A percentile compares a stretch with the other conserved stretches of the same genome.
These are phyloP conservation scores for Chamaecyparis obtusa DNA, from an alignment of 75 land plant species.

Conservation along the genomic window DNA sequence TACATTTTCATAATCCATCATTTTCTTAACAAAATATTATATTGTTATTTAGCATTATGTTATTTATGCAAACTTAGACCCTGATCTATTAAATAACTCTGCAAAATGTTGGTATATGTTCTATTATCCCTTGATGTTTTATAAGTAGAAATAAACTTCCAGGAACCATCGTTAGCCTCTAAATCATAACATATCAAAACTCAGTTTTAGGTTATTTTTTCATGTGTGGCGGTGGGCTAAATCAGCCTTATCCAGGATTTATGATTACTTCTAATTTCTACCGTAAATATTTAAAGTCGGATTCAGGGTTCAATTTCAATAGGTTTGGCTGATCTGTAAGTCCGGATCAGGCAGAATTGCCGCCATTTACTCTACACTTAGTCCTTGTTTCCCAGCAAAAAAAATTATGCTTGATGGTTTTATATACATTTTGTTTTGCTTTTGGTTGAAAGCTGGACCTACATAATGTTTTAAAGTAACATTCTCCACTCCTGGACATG, in stretches of 20 bases:
- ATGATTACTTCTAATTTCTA: not conserved
- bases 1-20: not conserved
- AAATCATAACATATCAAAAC: not conserved
- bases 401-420: not conserved
- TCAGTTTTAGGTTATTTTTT: not conserved
- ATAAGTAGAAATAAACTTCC: not conserved
- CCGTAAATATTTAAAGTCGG: not conserved
- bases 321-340: not conserved
- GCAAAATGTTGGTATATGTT: not conserved
- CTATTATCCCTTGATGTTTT: not conserved
- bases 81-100: not conserved
- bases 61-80: not conserved
- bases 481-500: not conserved
- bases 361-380: not conserved
- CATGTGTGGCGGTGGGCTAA: not conserved
- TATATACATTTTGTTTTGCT: too few relatives aligned
- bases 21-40: not conserved
- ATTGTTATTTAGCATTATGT: not conserved
- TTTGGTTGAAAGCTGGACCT: too few relatives aligned
- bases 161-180: not conserved
- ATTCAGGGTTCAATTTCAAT: not conserved
- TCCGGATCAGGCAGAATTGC: not conserved
- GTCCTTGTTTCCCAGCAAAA: not conserved
- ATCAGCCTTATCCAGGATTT: not conserved
- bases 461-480: too few relatives aligned